These are phyloP conservation scores for Colletotrichum gloeosporioides DNA, from an alignment of 2,329 filamentous ascomycete species.

Conservation along the genomic window DNA sequence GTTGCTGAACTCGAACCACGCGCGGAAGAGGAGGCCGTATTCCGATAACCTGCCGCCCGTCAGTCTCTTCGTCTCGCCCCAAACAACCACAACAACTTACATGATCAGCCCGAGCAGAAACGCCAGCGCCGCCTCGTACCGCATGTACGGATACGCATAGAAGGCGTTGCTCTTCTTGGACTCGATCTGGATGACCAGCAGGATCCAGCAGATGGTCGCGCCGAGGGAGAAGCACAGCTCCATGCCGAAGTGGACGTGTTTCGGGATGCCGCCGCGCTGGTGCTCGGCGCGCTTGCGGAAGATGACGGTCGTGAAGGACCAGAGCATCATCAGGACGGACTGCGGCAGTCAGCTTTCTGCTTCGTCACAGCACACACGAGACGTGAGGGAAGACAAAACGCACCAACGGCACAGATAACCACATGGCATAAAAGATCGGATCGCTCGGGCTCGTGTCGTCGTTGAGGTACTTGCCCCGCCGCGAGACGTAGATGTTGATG, in stretches of 20 bases:
- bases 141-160: constrained; percentile 22
- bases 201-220: constrained; percentile 20
- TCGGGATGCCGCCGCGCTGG: constrained; percentile 10
- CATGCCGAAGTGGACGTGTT: constrained; percentile 23
- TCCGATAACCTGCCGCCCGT: constrained; percentile 3
- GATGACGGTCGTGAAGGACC: constrained; percentile 12
- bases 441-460: constrained; percentile 18
- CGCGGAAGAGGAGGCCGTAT: constrained; percentile 13
- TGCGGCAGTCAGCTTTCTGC: not conserved
- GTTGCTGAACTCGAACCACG: constrained; percentile 21
- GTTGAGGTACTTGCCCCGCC: constrained; percentile 20
- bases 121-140: constrained; percentile 22
- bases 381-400: not conserved
- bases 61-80: not conserved
- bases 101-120: constrained; percentile 18
- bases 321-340: constrained; percentile 1
- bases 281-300: constrained; percentile 3
- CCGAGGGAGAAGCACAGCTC: constrained; percentile 22
- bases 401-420: constrained; percentile 19
- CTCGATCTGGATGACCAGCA: constrained; percentile 21
- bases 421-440: constrained; percentile 19
- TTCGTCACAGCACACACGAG: not conserved
- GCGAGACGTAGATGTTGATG: constrained; percentile 23
- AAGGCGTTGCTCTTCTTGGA: constrained; percentile 16
- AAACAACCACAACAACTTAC: not conserved